Conservation (phyloP, 1,284 basidiomycete genomes). For the Trametes hirsuta region DNA sequence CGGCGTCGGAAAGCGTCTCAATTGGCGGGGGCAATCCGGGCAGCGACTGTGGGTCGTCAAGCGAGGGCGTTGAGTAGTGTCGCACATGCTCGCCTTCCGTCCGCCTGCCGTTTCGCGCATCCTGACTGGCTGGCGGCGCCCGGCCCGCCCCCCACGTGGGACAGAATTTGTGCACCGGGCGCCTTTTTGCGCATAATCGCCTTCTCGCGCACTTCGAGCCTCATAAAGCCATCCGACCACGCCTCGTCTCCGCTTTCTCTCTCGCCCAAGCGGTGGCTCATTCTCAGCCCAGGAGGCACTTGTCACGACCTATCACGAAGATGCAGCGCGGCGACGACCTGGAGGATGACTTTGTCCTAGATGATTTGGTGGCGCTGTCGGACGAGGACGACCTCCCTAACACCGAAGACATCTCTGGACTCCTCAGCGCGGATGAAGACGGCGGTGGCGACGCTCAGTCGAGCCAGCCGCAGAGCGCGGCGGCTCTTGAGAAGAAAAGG, state of each 20-base stretch:
- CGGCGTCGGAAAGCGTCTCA: too few relatives aligned
- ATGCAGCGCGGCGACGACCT: conserved; percentile 70
- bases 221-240: background rate
- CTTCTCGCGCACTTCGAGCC: conserved; percentile 4
- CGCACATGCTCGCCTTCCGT: background rate
- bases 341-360: conserved; percentile 78
- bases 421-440: conserved; percentile 51
- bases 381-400: conserved; percentile 56
- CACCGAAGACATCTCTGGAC: conserved; percentile 42
- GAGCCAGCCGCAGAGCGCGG: conserved; percentile 28
- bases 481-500: conserved; percentile 55
- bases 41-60: background rate
- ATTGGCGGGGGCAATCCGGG: too few relatives aligned
- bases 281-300: background rate
- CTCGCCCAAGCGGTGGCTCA: conserved; percentile 8
- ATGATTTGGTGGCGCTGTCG: conserved; percentile 67
- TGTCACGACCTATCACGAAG: conserved; percentile 10
- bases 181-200: conserved; percentile 1
- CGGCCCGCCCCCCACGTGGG: conserved; percentile 9
- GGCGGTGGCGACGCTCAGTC: conserved; percentile 36
- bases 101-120: background rate
- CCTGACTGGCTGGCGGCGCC: background rate
- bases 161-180: conserved; percentile 10
- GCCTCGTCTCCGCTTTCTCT: background rate
- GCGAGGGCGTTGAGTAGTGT: conserved; percentile 8